A percentile compares a stretch with the other conserved stretches of the same genome.
Evolutionary conservation across 2,329 filamentous ascomycete genomes (phyloP).

Genomic region (Xylariaceae sp.): DNA sequence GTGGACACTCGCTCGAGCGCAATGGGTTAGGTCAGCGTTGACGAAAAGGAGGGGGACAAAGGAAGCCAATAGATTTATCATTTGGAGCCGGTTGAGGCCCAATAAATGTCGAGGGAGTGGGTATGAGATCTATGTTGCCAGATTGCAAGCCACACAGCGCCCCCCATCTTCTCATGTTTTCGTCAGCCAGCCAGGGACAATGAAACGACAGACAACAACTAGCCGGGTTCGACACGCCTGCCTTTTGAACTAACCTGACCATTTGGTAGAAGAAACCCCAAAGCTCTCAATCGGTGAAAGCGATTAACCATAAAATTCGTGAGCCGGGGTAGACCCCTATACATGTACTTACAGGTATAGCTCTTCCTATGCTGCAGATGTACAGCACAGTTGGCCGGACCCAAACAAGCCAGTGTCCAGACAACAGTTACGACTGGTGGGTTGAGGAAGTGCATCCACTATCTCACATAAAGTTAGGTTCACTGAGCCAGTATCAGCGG

Average conservation of each 20-base stretch:
- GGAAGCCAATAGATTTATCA: slow-evolving; percentile 34
- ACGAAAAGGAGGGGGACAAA: slow-evolving; percentile 30
- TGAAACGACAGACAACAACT: not conserved
- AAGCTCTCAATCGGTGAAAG: not conserved
- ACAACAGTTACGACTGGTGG: slow-evolving; percentile 24
- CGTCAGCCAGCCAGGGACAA: not conserved
- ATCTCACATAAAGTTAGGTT: slow-evolving; percentile 28
- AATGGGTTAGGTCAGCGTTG: slow-evolving; percentile 31
- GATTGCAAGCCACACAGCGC: slow-evolving; percentile 19
- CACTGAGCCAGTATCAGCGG: slow-evolving; percentile 37
- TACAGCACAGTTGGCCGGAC: slow-evolving; percentile 17
- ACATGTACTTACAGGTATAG: no score
- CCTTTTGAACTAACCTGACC: not conserved
- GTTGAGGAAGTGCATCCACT: slow-evolving; percentile 30
- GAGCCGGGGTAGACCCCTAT: slow-evolving; percentile 19
- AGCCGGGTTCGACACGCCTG: no score
- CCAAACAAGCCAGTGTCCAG: slow-evolving; percentile 3
- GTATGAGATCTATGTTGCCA: slow-evolving; percentile 22
- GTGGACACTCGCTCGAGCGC: slow-evolving; percentile 30
- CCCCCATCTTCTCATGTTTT: not conserved
- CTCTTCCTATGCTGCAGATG: slow-evolving; percentile 11
- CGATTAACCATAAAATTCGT: not conserved
- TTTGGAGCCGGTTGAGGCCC: slow-evolving; percentile 27
- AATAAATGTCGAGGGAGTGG: slow-evolving; percentile 30
- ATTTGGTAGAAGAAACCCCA: not conserved